Base-by-base conservation (phyloP, 805 yeast species). In the Candida oleophila region DNA sequence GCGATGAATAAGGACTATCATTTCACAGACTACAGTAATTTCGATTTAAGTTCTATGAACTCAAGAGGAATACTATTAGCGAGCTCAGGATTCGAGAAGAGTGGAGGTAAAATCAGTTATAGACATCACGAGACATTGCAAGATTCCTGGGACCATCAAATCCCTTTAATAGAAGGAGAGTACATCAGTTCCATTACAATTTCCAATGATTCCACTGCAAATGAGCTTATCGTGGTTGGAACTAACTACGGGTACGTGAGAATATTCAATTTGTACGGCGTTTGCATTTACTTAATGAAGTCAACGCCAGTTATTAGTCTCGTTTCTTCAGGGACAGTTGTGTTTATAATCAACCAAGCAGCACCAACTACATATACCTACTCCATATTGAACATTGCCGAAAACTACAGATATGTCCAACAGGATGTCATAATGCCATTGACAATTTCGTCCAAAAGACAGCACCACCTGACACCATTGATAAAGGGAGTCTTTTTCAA, bases 401-500 rank as follows among this genome's bases (percentile, higher is more conserved):
- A 65, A 39, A 77, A 68, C 43, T 70, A 64, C 53, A 64, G 60
- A 38, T 71, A 58, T 40, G 49, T 69, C 20, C 76, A 73, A 49
- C 76, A 73, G 44, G 67, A 71, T 46, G 61, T 66, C 18, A 38
- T 65, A 4, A 52, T 74, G 36, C 77, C 78, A 4, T 57, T 74
- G 35, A 19, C 20, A 21, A 4, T n/a, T 9, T 19, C 40, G 14
- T 3, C 33, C 25, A 57, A 54, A 40, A 49, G 49, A 28, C 43
- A 49, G 3, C 22, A 20, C 12, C 38, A 42, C 5, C 30, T 7
- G 5, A 25, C 30, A 25, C 47, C 47, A 3, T 66, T 71, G 47
- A 64, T 86, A 53, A 81, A 79, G 51, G 85, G 91, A 2, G 62
- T 88, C n/a, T 90, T 94, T 59, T 94, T 92, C 71, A 85, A 89